These are phyloP conservation scores for Chrysosporium queenslandicum DNA, from an alignment of 2,329 filamentous ascomycete genomes.

Conservation along the genomic window DNA sequence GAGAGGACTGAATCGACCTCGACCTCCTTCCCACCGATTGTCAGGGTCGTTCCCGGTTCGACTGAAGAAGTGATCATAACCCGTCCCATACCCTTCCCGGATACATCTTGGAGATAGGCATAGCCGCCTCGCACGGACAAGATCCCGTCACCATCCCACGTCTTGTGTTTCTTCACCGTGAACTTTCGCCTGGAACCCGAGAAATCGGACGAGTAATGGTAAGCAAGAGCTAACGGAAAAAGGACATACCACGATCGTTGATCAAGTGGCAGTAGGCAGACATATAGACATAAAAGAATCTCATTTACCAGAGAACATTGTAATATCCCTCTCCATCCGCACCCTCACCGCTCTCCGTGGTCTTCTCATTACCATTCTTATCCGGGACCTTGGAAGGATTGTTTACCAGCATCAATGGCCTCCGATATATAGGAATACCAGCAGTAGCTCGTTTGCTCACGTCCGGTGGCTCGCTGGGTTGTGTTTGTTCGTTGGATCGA, in stretches of 20 bases:
- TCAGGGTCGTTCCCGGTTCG: conserved; percentile 51
- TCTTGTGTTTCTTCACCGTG: conserved; percentile 64
- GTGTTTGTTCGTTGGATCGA: background rate
- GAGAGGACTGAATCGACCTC: conserved; percentile 55
- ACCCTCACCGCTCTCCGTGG: conserved; percentile 9
- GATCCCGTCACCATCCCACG: conserved; percentile 64
- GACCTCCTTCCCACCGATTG: conserved; percentile 56
- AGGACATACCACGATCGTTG: too few relatives aligned
- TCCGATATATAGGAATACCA: conserved; percentile 19
- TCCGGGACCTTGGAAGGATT: conserved; percentile 15
- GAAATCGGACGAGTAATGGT: too few relatives aligned
- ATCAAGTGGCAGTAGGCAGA: too few relatives aligned
- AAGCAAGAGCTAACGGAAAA: too few relatives aligned
- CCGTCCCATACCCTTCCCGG: conserved; percentile 54
- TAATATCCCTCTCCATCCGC: conserved; percentile 31
- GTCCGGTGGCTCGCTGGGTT: conserved; percentile 3
- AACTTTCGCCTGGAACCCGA: conserved; percentile 50
- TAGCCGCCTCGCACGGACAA: conserved; percentile 49
- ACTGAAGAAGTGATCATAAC: conserved; percentile 47
- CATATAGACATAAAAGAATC: background rate
- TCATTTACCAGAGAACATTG: conserved; percentile 39
- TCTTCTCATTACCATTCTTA: background rate
- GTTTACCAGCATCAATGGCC: conserved; percentile 27
- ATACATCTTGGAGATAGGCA: conserved; percentile 52
- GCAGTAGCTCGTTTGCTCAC: too few relatives aligned